Evolutionary conservation across 2,329 filamentous ascomycete genomes (phyloP).

Genomic region (Tolypocladium nubicola): DNA sequence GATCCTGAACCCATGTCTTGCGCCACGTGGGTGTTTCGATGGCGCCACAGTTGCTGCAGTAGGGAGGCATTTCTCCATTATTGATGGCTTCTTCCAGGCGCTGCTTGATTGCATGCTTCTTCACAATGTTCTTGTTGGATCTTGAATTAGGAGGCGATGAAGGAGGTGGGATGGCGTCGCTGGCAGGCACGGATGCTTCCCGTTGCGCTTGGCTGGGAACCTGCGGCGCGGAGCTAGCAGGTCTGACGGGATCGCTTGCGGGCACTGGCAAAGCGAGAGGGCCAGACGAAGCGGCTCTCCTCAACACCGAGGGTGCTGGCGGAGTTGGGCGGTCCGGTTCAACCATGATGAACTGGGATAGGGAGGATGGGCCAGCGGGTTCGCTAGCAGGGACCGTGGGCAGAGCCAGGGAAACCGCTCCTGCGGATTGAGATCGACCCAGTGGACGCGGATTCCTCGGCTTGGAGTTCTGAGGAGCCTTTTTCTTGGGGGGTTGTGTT

Average conservation of each 20-base stretch:
- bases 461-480: slow-evolving; percentile 3
- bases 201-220: slow-evolving; percentile 12
- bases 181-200: slow-evolving; percentile 30
- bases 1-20: slow-evolving; percentile 75
- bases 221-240: slow-evolving; percentile 11
- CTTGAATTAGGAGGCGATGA: slow-evolving; percentile 33
- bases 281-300: slow-evolving; percentile 25
- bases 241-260: slow-evolving; percentile 34
- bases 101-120: slow-evolving; percentile 51
- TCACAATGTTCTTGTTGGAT: slow-evolving; percentile 53
- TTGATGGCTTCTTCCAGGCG: slow-evolving; percentile 53
- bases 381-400: slow-evolving; percentile 37
- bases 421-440: slow-evolving; percentile 25
- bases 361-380: slow-evolving; percentile 31
- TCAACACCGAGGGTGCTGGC: slow-evolving; percentile 25
- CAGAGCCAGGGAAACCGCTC: slow-evolving; percentile 18
- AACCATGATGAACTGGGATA: slow-evolving; percentile 18
- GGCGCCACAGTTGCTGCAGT: slow-evolving; percentile 84
- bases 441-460: slow-evolving; percentile 15
- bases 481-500: neutral
- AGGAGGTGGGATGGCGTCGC: slow-evolving; percentile 26
- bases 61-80: slow-evolving; percentile 78
- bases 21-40: slow-evolving; percentile 97
- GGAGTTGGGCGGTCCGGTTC: slow-evolving; percentile 9
- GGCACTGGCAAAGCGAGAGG: slow-evolving; percentile 25